These are phyloP conservation scores for Nidula niveotomentosa DNA, from an alignment of 1,284 basidiomycete genomes.

Conservation along the genomic window DNA sequence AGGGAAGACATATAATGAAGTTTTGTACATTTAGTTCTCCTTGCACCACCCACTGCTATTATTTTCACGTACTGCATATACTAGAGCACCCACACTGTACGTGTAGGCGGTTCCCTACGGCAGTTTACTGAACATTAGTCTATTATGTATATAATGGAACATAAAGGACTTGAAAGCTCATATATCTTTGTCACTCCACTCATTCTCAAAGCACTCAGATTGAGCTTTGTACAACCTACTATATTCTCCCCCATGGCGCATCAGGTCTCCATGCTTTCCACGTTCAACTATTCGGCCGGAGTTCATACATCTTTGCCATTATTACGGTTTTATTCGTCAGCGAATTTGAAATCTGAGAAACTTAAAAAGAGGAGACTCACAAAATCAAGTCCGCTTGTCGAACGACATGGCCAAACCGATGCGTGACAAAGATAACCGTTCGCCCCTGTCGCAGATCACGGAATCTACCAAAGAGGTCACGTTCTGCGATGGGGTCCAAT, in stretches of 20 bases:
- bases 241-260: conserved; percentile 25
- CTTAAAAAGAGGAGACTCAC: conserved; percentile 19
- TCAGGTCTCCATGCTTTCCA: conserved; percentile 32
- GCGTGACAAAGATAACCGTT: conserved; percentile 38
- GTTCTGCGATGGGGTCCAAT: conserved; percentile 34
- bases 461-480: conserved; percentile 30
- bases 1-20: too few species aligned
- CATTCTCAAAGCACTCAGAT: conserved; percentile 4
- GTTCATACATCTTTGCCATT: conserved; percentile 29
- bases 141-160: too few species aligned
- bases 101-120: too few species aligned
- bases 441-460: conserved; percentile 22
- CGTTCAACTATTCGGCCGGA: conserved; percentile 28
- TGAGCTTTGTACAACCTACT: conserved; percentile 26
- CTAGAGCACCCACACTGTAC: too few species aligned
- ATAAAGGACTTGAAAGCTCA: too few species aligned
- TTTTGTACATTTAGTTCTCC: too few species aligned
- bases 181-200: too few species aligned
- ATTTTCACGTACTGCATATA: too few species aligned
- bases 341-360: not conserved
- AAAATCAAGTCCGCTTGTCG: conserved; percentile 39
- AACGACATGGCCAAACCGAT: conserved; percentile 31
- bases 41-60: too few species aligned
- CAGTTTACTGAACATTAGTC: too few species aligned
- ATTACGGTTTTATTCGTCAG: not conserved